Evolutionary conservation across 2,329 filamentous ascomycete species (phyloP).

Genomic region (Monosporascus sp.): DNA sequence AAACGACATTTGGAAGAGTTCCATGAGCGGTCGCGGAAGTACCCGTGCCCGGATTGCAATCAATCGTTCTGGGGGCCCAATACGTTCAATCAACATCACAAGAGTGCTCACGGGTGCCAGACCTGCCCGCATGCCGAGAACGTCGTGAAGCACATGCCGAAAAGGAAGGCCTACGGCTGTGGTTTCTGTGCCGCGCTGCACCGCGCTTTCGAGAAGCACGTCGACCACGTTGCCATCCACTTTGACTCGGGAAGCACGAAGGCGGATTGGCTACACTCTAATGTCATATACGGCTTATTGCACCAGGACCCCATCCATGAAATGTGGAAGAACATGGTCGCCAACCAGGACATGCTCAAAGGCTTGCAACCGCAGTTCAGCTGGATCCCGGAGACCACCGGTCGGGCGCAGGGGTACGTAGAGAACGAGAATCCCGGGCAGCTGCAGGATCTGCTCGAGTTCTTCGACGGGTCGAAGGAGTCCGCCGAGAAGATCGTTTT

Average conservation of each 20-base stretch:
- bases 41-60: conserved; percentile 64
- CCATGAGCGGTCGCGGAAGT: conserved; percentile 64
- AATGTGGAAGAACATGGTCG: conserved; percentile 56
- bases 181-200: conserved; percentile 63
- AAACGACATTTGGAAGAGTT: conserved; percentile 67
- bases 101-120: conserved; percentile 59
- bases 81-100: conserved; percentile 65
- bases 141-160: conserved; percentile 57
- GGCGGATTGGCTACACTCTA: conserved; percentile 64
- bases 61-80: conserved; percentile 65
- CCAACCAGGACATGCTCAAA: conserved; percentile 38
- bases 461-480: conserved; percentile 54
- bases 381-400: conserved; percentile 55
- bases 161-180: conserved; percentile 64
- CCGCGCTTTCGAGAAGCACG: conserved; percentile 60
- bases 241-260: conserved; percentile 61
- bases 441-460: conserved; percentile 60
- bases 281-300: conserved; percentile 62
- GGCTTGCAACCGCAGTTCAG: conserved; percentile 52
- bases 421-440: conserved; percentile 61
- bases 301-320: conserved; percentile 59
- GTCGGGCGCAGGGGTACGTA: conserved; percentile 51
- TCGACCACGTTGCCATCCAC: conserved; percentile 64
- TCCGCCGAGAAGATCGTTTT: conserved; percentile 54
- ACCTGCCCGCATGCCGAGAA: conserved; percentile 62